Base-by-base conservation (phyloP, 2,329 filamentous ascomycete genomes). In the Chrysoporthe deuterocubensis region DNA sequence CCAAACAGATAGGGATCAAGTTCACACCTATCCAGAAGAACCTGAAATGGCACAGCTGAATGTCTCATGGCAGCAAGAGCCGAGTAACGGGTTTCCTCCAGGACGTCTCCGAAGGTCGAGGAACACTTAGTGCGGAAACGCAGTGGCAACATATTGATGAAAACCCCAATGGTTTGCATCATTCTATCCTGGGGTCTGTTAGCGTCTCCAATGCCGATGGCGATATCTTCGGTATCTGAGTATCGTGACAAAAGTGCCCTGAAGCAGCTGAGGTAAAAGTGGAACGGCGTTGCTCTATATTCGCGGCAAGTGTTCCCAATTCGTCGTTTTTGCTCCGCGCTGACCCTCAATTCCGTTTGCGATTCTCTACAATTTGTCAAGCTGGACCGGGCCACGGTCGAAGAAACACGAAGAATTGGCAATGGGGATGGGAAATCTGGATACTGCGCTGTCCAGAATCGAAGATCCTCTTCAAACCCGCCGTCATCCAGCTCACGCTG, bases 181-280 rank as follows among this genome's bases (percentile, higher is more conserved):
- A 77, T 62, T 1, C 75, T 68, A 8, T 67, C 67, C 1, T 83
- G 79, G 0, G 79, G 80, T 18, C 74, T 77, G 4, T 81, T 81
- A 1, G 81, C 81, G 71, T 87, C 83, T 0, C 78, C 79, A 11
- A 85, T 76, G 4, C 84, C 50, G 26, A 52, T 52, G 2, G 21
- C 5, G 13, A n/a, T 13, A 43, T 34, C 44, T 18, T 14, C n/a
- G 8, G 7, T 32, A 46, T 34, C 4, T 0, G 74, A 67, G 40
- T 78, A 78, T 5, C 74, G 69, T 5, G 73, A 74, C 0, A 84
- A 74, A 9, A 84, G 63, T 0, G 75, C 72, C 16, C 78, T 70
- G 65, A 82, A 78, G 0, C 73, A 0, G 81, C 76, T 26, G 4
- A 86, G 74, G 69, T 81, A 81, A 67, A 85, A 78, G 62, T 86